A percentile compares a stretch with the other conserved stretches of the same genome.
Conservation (phyloP, 257 asterid genomes). For the Ehretia macrophylla region DNA sequence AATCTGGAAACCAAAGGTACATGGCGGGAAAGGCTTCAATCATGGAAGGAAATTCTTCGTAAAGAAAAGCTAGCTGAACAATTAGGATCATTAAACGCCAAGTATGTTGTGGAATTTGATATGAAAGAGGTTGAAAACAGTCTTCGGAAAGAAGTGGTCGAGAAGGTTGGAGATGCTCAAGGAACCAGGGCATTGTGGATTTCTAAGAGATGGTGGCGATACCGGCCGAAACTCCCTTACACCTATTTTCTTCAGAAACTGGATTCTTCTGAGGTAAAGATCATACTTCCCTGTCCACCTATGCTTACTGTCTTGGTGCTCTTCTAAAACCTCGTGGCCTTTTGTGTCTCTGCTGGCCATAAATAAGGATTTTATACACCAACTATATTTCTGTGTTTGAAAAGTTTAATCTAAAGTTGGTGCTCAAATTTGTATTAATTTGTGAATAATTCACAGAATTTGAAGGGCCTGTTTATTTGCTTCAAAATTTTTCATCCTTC, state of each 20-base stretch:
- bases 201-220: conserved; percentile 99
- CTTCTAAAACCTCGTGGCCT: conserved; percentile 4
- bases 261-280: conserved; percentile 84
- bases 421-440: too few species aligned
- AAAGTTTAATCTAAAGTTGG: too few species aligned
- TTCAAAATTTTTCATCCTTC: too few species aligned
- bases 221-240: conserved; percentile 96
- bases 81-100: conserved; percentile 53
- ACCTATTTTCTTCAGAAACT: conserved; percentile 93
- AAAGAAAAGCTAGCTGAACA: conserved; percentile 74
- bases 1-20: conserved; percentile 55
- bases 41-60: conserved; percentile 76
- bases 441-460: too few species aligned
- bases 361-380: too few species aligned
- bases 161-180: conserved; percentile 49
- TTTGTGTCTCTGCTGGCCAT: not conserved
- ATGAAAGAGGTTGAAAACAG: conserved; percentile 96
- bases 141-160: conserved; percentile 79
- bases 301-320: conserved; percentile 7
- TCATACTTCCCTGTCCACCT: conserved; percentile 10
- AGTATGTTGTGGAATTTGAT: conserved; percentile 92
- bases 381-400: too few species aligned
- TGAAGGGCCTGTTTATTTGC: too few species aligned
- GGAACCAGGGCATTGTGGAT: conserved; percentile 93
- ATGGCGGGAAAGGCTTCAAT: conserved; percentile 82